A percentile compares a stretch with the other conserved stretches of the same genome.
Evolutionary conservation across 495 filamentous ascomycete genomes (phyloP).

Genomic region (Xylaria venustula): DNA sequence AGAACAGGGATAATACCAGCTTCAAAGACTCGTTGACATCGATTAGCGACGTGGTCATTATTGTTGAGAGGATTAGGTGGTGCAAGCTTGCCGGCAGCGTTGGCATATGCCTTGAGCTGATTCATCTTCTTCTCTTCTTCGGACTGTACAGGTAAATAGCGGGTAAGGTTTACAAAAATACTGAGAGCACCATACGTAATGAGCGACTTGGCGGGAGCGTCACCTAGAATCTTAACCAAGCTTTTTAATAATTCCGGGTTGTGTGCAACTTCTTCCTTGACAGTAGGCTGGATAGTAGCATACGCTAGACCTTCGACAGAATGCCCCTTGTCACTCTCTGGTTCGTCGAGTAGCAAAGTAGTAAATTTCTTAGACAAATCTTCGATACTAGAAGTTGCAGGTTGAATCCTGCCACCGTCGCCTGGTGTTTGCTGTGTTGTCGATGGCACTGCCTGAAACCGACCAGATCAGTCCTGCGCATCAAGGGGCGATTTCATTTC

Average conservation of each 20-base stretch:
- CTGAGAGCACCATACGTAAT: slow-evolving; percentile 81
- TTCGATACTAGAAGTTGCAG: slow-evolving; percentile 56
- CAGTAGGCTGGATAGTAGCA: slow-evolving; percentile 73
- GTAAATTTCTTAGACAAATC: slow-evolving; percentile 79
- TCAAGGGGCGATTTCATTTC: slow-evolving; percentile 15
- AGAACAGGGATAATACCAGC: slow-evolving; percentile 72
- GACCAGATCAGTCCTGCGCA: slow-evolving; percentile 43
- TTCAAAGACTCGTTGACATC: slow-evolving; percentile 75
- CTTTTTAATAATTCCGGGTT: slow-evolving; percentile 64
- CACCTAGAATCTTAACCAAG: slow-evolving; percentile 63
- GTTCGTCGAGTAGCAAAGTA: slow-evolving; percentile 64
- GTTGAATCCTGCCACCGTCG: slow-evolving; percentile 40
- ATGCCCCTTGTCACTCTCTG: slow-evolving; percentile 56
- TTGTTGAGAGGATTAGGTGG: slow-evolving; percentile 67
- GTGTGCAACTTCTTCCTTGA: slow-evolving; percentile 74
- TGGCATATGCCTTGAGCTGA: slow-evolving; percentile 90
- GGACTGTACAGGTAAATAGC: slow-evolving; percentile 72
- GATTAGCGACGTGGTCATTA: slow-evolving; percentile 68
- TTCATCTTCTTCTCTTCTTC: slow-evolving; percentile 90
- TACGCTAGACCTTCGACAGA: slow-evolving; percentile 94
- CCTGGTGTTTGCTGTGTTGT: slow-evolving; percentile 38
- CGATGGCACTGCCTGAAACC: slow-evolving; percentile 50
- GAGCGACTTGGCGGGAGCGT: slow-evolving; percentile 61
- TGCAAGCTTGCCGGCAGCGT: slow-evolving; percentile 63
- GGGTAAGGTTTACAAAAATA: slow-evolving; percentile 77